Evolutionary conservation across 176 grass and related monocot species (phyloP).

Genomic region (Aegilops sharonensis): DNA sequence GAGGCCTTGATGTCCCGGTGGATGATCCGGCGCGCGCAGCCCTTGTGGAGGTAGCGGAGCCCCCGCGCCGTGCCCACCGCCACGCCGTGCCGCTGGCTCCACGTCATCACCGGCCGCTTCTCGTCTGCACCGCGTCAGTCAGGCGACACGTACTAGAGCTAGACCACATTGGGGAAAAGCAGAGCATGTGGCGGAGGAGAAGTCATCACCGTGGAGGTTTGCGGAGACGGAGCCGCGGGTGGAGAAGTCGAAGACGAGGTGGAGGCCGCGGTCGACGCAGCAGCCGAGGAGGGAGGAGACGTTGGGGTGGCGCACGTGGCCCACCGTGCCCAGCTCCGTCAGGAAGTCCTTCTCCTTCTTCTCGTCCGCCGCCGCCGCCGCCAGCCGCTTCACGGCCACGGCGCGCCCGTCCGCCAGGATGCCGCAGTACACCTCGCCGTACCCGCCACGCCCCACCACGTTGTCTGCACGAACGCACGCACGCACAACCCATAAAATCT

Average conservation of each 20-base stretch:
- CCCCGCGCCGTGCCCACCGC: slow-evolving; percentile 71
- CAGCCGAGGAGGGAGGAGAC: slow-evolving; percentile 75
- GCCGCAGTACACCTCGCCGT: slow-evolving; percentile 89
- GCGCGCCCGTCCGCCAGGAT: slow-evolving; percentile 51
- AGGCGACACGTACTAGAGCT: background rate
- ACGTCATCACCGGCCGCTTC: slow-evolving; percentile 60
- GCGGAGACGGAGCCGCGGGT: slow-evolving; percentile 81
- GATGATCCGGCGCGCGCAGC: slow-evolving; percentile 78
- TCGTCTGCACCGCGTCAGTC: slow-evolving; percentile 37
- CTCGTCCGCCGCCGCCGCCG: slow-evolving; percentile 51
- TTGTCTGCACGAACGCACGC: slow-evolving; percentile 40
- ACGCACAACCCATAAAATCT: background rate
- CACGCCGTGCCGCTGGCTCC: slow-evolving; percentile 64
- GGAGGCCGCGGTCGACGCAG: slow-evolving; percentile 79
- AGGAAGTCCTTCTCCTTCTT: slow-evolving; percentile 92
- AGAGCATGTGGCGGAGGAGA: background rate
- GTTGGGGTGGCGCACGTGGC: slow-evolving; percentile 83
- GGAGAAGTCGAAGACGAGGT: slow-evolving; percentile 88
- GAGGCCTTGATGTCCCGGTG: slow-evolving; percentile 94
- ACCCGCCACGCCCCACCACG: slow-evolving; percentile 78
- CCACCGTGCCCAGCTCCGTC: slow-evolving; percentile 85
- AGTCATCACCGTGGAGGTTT: slow-evolving; percentile 65
- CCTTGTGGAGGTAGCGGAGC: slow-evolving; percentile 89
- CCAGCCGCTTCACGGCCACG: slow-evolving; percentile 75
- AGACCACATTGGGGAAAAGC: background rate